Base-by-base conservation (phyloP, 441 rosid genomes). In the Pelargonium australe region DNA sequence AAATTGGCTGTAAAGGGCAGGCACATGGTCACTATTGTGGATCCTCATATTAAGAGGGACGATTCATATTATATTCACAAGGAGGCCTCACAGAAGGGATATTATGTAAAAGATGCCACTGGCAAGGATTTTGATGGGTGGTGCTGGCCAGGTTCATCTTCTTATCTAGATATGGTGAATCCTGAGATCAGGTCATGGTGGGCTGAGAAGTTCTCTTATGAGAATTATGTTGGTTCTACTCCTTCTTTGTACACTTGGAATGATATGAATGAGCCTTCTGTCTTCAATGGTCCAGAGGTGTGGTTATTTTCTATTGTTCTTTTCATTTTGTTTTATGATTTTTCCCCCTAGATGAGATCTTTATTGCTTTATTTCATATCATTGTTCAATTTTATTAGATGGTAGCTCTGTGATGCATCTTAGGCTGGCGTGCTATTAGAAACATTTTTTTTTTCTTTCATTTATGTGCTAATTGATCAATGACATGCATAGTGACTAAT, bases 231-330 rank as follows among this genome's bases (percentile, higher is more conserved):
- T 16, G 97, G 98, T 68, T 95, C 99, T 1, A 95, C 99, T 49
- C 89, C 96, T 11, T 87, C 96, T 0, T 80, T 95, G 75, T 87
- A 92, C 79, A 92, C 86, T 65, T 95, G 99, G 98, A 95, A 95
- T 83, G 98, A 95, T 85, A 92, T 95, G 99, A 95, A 95, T 67
- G 99, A 95, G 83, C 99, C 99, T 73, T 95, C 99, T 40, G 99
- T 95, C 66, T 95, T 92, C 80, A 95, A 95, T 65, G 99, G 98
- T 69, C 99, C 99, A 1, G 99, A 95, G 99, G 99, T 95, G 83
- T 70, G 73, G 16, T 49, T 23, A 6, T 72, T 57, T 1, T 53
- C 43, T 71, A 7, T 63, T 49, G 34, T 14, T 23, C 23, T 17
- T 62, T 69, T 53, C 44, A 16, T 20, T 62, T 17, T 17, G 23